These are phyloP conservation scores for Coemansia sp. DNA, from an alignment of 192 early-diverging fungal species.

Conservation along the genomic window DNA sequence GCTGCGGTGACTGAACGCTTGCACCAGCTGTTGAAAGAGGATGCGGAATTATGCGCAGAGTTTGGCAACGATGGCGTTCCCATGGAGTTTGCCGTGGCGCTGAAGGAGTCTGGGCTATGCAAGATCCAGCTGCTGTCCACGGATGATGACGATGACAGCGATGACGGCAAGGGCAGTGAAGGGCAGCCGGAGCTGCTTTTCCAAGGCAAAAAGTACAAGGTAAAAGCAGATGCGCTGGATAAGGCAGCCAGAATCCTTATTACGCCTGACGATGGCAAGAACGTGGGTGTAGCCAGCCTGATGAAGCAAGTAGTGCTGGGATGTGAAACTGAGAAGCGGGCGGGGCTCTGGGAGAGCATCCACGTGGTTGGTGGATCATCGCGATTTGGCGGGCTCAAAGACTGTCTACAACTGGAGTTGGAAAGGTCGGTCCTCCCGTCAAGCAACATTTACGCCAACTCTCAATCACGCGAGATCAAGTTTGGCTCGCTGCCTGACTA, in stretches of 20 bases:
- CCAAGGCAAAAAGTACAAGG: slow-evolving; percentile 55
- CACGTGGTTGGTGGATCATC: slow-evolving; percentile 82
- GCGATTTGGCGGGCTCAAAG: slow-evolving; percentile 52
- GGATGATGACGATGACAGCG: slow-evolving; percentile 2
- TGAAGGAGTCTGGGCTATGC: slow-evolving; percentile 57
- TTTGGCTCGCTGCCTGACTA: slow-evolving; percentile 86
- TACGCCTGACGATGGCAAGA: slow-evolving; percentile 56
- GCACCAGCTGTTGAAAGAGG: slow-evolving; percentile 57
- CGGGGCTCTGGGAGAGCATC: slow-evolving; percentile 82
- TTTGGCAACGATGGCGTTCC: slow-evolving; percentile 55
- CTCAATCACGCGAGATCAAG: slow-evolving; percentile 80
- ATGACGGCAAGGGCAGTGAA: slow-evolving; percentile 3
- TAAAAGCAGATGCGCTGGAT: slow-evolving; percentile 18
- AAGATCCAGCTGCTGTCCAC: slow-evolving; percentile 17
- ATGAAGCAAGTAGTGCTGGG: slow-evolving; percentile 64
- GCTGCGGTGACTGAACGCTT: slow-evolving; percentile 67
- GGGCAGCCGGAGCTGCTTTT: slow-evolving; percentile 47
- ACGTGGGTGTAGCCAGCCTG: slow-evolving; percentile 45
- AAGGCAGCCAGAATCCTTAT: slow-evolving; percentile 66
- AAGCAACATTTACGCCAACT: slow-evolving; percentile 84
- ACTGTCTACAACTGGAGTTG: slow-evolving; percentile 63
- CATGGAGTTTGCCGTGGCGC: slow-evolving; percentile 57
- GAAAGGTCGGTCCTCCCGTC: slow-evolving; percentile 66
- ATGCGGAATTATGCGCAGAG: slow-evolving; percentile 44
- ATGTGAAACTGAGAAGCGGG: slow-evolving; percentile 75